Conservation (phyloP, 2,329 filamentous ascomycete species). For the Phyllosticta ampelicida region DNA sequence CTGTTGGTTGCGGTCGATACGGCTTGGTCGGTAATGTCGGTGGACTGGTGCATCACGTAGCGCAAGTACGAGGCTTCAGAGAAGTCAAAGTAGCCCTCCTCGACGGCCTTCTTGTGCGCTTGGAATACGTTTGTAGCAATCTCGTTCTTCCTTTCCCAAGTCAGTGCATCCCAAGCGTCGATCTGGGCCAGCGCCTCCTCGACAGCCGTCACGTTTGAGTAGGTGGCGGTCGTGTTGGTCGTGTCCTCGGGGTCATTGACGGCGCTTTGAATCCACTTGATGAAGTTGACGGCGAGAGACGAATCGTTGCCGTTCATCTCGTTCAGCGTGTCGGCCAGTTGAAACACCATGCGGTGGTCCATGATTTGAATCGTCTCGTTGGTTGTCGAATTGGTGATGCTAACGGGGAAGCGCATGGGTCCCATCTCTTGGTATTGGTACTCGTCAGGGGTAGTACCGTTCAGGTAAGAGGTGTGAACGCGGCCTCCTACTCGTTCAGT, state of each 20-base stretch:
- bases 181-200: conserved; percentile 31
- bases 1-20: conserved; percentile 34
- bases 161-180: conserved; percentile 25
- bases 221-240: conserved; percentile 17
- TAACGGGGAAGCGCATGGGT: conserved; percentile 53
- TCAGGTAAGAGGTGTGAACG: conserved; percentile 53
- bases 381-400: conserved; percentile 36
- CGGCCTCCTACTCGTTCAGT: conserved; percentile 51
- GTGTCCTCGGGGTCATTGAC: conserved; percentile 43
- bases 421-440: conserved; percentile 61
- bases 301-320: conserved; percentile 44
- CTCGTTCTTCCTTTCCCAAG: conserved; percentile 19
- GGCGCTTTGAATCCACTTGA: conserved; percentile 49
- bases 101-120: conserved; percentile 44
- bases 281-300: conserved; percentile 46
- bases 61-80: conserved; percentile 54
- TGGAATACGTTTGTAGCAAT: conserved; percentile 38
- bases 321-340: conserved; percentile 51
- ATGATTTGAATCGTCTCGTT: conserved; percentile 49
- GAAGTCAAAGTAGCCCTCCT: conserved; percentile 50
- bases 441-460: conserved; percentile 45
- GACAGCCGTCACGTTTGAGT: conserved; percentile 26
- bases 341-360: conserved; percentile 55
- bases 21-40: conserved; percentile 46
- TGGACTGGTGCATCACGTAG: conserved; percentile 44